Evolutionary conservation across 176 grass and related monocot species (phyloP).

Genomic region (Raddia distichophylla): DNA sequence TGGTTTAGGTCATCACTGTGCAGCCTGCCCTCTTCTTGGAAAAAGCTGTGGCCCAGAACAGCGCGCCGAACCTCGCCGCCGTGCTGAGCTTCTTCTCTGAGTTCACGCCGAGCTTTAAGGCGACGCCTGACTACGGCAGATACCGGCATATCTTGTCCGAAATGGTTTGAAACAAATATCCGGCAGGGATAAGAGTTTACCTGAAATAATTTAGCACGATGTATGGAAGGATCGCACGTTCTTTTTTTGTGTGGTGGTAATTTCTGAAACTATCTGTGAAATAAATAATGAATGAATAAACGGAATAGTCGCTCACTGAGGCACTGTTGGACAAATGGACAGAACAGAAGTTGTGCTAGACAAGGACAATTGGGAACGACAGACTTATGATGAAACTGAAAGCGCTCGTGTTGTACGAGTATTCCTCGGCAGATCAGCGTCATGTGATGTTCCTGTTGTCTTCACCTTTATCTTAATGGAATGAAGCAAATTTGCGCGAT

Average conservation of each 20-base stretch:
- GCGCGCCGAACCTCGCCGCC: conserved; percentile 60
- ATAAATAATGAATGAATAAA: conserved; percentile 11
- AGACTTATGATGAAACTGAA: background rate
- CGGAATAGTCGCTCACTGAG: background rate
- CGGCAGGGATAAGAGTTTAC: background rate
- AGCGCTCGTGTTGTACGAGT: background rate
- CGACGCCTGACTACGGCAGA: conserved; percentile 63
- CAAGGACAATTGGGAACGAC: background rate
- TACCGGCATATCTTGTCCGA: conserved; percentile 73
- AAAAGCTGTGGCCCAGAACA: conserved; percentile 67
- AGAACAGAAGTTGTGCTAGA: background rate
- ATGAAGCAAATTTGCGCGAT: too few species aligned
- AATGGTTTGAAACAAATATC: conserved; percentile 55
- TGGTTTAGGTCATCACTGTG: conserved; percentile 78
- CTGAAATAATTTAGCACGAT: background rate
- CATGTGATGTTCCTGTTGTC: too few species aligned
- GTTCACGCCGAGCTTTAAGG: conserved; percentile 76
- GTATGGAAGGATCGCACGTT: background rate
- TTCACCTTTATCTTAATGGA: too few species aligned
- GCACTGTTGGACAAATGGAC: background rate
- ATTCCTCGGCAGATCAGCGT: too few species aligned
- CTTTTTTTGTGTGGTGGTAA: background rate
- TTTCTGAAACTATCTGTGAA: background rate
- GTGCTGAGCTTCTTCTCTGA: conserved; percentile 86
- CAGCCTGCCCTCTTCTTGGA: conserved; percentile 83